phyloP scores from a whole-genome alignment of 306 rosid species.

The Cyamopsis tetragonoloba region DNA sequence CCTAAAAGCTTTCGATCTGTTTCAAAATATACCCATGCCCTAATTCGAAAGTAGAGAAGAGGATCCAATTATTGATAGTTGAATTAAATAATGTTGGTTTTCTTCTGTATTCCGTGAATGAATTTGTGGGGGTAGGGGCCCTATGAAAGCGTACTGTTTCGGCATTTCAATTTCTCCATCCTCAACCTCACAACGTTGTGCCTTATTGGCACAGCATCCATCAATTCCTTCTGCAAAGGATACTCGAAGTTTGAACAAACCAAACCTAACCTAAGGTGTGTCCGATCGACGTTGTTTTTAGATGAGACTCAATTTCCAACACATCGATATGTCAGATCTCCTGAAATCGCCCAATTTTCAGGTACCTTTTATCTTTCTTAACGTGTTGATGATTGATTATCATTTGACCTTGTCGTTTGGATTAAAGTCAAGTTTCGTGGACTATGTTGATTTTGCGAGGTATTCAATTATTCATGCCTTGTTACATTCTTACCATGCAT shows the following conservation, averaged over 20 bases:
- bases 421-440: not conserved
- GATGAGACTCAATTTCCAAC: not conserved
- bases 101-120: not conserved
- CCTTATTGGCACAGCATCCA: not conserved
- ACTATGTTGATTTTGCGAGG: not conserved
- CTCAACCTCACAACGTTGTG: not conserved
- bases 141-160: not conserved
- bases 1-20: no score
- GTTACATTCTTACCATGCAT: not conserved
- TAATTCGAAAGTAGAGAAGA: no score
- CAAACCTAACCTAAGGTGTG: not conserved
- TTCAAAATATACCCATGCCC: no score
- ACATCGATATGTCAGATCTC: constrained; percentile 15
- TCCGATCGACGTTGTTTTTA: constrained; percentile 13
- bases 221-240: not conserved
- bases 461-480: not conserved
- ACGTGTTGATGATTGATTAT: not conserved
- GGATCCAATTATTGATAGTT: no score
- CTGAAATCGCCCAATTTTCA: constrained; percentile 1
- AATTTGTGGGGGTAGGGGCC: constrained; percentile 3
- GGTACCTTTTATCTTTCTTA: not conserved
- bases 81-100: not conserved
- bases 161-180: not conserved
- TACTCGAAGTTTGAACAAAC: not conserved
- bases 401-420: not conserved